These are phyloP conservation scores for Cicer cuneatum DNA, from an alignment of 306 rosid genomes.

Conservation along the genomic window DNA sequence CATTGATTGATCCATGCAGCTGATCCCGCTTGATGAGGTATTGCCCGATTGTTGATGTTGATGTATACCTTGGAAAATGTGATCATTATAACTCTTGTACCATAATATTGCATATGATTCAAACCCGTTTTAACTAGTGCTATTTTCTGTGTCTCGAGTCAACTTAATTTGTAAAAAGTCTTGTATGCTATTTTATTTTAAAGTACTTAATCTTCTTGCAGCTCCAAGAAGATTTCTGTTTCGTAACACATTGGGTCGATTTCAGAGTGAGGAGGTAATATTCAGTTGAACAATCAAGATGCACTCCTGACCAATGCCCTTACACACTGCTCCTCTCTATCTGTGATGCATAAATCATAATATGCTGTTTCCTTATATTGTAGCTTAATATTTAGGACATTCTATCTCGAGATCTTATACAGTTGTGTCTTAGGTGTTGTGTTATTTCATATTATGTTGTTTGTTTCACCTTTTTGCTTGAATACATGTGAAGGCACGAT, in stretches of 20 bases:
- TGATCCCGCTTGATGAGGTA: neutral
- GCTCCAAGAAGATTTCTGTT: constrained; percentile 90
- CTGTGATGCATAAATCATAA: constrained; percentile 27
- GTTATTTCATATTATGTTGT: constrained; percentile 34
- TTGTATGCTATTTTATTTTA: constrained; percentile 23
- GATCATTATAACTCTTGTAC: neutral
- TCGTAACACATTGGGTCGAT: constrained; percentile 83
- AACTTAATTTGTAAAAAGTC: constrained; percentile 18
- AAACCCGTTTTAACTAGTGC: neutral
- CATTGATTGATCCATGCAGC: constrained; percentile 14
- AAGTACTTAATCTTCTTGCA: constrained; percentile 44
- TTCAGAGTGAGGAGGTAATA: constrained; percentile 85
- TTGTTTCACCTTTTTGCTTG: constrained; percentile 35
- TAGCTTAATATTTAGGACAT: constrained; percentile 26
- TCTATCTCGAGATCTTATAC: constrained; percentile 1
- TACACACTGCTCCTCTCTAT: constrained; percentile 6
- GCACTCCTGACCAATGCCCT: constrained; percentile 20
- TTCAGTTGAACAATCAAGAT: constrained; percentile 35
- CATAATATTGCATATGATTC: neutral
- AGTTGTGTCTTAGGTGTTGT: constrained; percentile 15
- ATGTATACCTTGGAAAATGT: constrained; percentile 30
- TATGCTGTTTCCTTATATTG: constrained; percentile 31
- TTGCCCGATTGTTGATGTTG: constrained; percentile 2
- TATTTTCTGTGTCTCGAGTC: constrained; percentile 10
- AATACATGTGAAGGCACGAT: constrained; percentile 65